Percentiles rank a stretch among this genome's conserved stretches.
phyloP scores from a whole-genome alignment of 2,329 filamentous ascomycete species.

The Diaporthe sp. region DNA sequence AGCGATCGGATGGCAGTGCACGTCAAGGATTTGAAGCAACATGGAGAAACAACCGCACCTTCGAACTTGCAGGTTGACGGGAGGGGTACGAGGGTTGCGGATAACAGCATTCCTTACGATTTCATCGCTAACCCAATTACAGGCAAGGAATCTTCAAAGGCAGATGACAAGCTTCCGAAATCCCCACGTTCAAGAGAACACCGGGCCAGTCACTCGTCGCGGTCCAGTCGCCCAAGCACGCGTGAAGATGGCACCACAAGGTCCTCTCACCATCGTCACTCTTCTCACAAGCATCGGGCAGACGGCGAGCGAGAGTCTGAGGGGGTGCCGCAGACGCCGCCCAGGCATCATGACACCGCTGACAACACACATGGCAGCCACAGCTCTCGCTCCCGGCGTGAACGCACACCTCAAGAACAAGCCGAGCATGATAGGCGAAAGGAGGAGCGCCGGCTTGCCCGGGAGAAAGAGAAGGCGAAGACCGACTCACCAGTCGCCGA shows the following conservation, averaged over 20 bases:
- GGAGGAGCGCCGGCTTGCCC: slow-evolving; percentile 54
- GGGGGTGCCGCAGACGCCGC: slow-evolving; percentile 50
- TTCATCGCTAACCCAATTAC: slow-evolving; percentile 66
- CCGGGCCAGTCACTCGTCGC: slow-evolving; percentile 46
- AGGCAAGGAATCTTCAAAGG: slow-evolving; percentile 58
- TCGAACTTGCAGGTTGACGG: slow-evolving; percentile 32
- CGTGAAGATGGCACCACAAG: slow-evolving; percentile 44
- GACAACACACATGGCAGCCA: slow-evolving; percentile 42
- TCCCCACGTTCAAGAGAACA: slow-evolving; percentile 40
- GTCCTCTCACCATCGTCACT: slow-evolving; percentile 44
- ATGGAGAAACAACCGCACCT: slow-evolving; percentile 31
- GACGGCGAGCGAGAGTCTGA: slow-evolving; percentile 50
- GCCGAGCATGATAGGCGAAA: slow-evolving; percentile 61
- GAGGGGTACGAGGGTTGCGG: slow-evolving; percentile 33
- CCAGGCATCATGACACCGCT: slow-evolving; percentile 58
- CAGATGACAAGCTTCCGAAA: slow-evolving; percentile 47
- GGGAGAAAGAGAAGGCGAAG: slow-evolving; percentile 43
- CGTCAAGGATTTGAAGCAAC: slow-evolving; percentile 42
- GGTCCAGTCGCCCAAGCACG: slow-evolving; percentile 40
- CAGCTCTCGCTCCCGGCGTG: slow-evolving; percentile 44
- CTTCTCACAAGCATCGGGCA: slow-evolving; percentile 48
- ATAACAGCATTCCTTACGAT: slow-evolving; percentile 46
- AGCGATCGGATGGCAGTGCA: slow-evolving; percentile 38
- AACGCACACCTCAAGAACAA: slow-evolving; percentile 60
- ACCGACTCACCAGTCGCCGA: slow-evolving; percentile 36